These are phyloP conservation scores for Paecilomyces variotii DNA, from an alignment of 2,329 filamentous ascomycete genomes.

Conservation along the genomic window DNA sequence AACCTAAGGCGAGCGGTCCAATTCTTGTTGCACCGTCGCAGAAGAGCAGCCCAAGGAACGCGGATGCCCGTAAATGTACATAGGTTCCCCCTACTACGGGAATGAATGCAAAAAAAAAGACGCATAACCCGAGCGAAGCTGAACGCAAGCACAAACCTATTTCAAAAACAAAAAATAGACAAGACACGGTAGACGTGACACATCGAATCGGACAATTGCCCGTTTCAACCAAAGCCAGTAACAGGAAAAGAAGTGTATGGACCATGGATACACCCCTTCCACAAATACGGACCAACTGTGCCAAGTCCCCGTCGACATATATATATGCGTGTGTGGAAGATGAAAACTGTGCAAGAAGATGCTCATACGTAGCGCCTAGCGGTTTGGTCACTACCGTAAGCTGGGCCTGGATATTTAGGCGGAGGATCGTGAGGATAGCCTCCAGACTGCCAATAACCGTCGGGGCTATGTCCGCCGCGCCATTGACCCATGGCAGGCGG, in stretches of 20 bases:
- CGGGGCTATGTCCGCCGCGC: background rate
- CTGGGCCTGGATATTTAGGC: conserved; percentile 3
- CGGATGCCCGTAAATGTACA: background rate
- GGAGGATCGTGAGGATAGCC: background rate
- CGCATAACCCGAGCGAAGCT: background rate
- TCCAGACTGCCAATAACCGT: background rate
- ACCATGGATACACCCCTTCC: background rate
- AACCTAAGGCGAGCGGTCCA: background rate
- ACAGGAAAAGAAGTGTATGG: background rate
- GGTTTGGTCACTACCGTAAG: background rate
- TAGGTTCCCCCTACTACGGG: background rate
- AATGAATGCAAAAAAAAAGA: conserved; percentile 1
- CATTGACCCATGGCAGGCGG: background rate
- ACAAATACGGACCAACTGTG: background rate
- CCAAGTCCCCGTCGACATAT: background rate
- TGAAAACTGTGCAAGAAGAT: background rate
- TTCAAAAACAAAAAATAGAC: background rate
- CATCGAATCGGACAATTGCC: background rate
- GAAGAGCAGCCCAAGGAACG: background rate
- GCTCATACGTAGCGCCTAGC: background rate
- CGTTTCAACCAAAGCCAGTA: background rate
- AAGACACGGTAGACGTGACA: background rate
- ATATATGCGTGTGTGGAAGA: background rate
- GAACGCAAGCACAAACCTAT: background rate
- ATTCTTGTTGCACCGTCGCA: too few species aligned